phyloP scores from a whole-genome alignment of 768 basidiomycete genomes.

The Boletus subparvulus region DNA sequence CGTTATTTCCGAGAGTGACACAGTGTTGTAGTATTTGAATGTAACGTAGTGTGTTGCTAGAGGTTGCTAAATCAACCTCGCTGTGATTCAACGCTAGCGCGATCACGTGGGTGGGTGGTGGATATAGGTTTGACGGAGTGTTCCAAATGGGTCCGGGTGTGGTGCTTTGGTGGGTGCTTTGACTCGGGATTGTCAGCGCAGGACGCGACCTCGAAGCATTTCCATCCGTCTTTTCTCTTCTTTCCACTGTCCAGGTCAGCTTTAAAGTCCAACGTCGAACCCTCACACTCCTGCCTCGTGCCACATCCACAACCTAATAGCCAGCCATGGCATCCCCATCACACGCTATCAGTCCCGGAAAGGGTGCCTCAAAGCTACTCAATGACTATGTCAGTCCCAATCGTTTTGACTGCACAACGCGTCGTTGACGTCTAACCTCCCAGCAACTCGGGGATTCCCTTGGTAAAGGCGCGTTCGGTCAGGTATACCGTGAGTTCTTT shows the following conservation, averaged over 20 bases:
- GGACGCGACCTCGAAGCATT: constrained; percentile 34
- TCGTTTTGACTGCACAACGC: background rate
- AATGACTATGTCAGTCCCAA: constrained; percentile 60
- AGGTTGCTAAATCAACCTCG: constrained; percentile 1
- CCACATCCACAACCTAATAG: background rate
- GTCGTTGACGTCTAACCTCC: constrained; percentile 8
- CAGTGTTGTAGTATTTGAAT: background rate
- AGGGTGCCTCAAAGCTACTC: constrained; percentile 50
- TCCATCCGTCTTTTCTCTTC: constrained; percentile 11
- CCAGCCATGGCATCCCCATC: constrained; percentile 25
- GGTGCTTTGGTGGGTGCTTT: constrained; percentile 15
- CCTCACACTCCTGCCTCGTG: background rate
- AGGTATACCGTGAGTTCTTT: constrained; percentile 81
- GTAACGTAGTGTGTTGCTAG: background rate
- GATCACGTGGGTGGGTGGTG: constrained; percentile 24
- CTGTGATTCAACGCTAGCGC: constrained; percentile 2
- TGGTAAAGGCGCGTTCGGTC: constrained; percentile 97
- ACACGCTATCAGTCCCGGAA: constrained; percentile 23
- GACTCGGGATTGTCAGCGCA: constrained; percentile 33
- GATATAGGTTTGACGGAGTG: constrained; percentile 6
- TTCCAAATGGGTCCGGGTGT: constrained; percentile 34
- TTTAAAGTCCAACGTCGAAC: constrained; percentile 5
- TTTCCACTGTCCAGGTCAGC: constrained; percentile 10
- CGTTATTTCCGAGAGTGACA: background rate
- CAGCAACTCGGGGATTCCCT: constrained; percentile 96